Percentiles rank a stretch among this genome's conserved stretches.
Conservation (phyloP, 495 filamentous ascomycete genomes). For the Elasticomyces elasticus region DNA sequence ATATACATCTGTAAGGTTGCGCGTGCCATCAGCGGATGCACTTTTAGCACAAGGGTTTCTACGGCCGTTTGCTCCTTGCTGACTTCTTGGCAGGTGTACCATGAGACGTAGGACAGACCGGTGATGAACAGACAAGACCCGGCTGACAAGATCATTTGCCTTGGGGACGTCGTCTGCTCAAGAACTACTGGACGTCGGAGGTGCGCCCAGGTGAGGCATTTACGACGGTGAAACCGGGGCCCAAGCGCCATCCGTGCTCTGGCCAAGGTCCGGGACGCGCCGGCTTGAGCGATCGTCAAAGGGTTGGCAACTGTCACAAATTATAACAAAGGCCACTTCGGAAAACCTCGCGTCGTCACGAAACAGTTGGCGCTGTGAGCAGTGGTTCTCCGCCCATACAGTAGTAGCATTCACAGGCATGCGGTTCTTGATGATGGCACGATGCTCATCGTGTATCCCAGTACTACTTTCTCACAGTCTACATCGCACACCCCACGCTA, state of each 20-base stretch:
- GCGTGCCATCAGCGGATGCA: neutral
- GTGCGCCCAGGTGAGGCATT: no score
- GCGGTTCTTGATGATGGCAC: no score
- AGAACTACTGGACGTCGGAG: no score
- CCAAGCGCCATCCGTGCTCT: no score
- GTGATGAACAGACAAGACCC: neutral
- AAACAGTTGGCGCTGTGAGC: no score
- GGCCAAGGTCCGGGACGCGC: neutral
- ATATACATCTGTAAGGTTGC: slow-evolving; percentile 36
- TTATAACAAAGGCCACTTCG: neutral
- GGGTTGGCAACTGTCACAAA: no score
- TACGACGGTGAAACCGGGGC: no score
- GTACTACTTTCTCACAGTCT: no score
- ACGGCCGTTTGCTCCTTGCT: neutral
- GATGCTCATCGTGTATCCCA: no score
- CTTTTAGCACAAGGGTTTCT: neutral
- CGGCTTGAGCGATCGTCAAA: neutral
- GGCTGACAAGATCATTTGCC: neutral
- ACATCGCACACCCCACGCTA: no score
- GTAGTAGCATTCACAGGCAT: no score
- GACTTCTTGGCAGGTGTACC: slow-evolving; percentile 11
- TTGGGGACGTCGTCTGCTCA: neutral
- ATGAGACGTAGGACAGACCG: slow-evolving; percentile 4
- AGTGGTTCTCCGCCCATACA: no score
- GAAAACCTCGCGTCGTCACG: neutral